phyloP scores from a whole-genome alignment of 2,329 filamentous ascomycete species.

The Penicillium sp. region DNA sequence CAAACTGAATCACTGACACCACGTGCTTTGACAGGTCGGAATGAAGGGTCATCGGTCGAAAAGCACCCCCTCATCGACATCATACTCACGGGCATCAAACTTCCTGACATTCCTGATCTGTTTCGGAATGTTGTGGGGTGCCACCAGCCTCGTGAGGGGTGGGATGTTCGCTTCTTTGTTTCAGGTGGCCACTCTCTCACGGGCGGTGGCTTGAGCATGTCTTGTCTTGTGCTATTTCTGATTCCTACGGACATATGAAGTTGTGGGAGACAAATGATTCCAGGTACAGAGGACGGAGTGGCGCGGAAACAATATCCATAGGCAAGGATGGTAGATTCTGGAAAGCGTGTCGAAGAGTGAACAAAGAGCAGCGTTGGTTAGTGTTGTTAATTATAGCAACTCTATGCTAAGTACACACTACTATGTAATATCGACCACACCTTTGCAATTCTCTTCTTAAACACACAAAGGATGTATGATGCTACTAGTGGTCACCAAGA shows the following conservation, averaged over 20 bases:
- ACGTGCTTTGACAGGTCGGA: conserved; percentile 23
- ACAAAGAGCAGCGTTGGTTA: background rate
- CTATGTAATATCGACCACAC: too few relatives aligned
- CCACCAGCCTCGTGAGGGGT: background rate
- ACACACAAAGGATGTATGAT: too few relatives aligned
- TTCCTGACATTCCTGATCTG: conserved; percentile 17
- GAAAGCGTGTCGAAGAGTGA: background rate
- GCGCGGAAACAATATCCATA: background rate
- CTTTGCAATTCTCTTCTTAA: too few relatives aligned
- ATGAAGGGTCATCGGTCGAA: conserved; percentile 14
- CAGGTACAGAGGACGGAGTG: background rate
- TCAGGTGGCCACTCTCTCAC: background rate
- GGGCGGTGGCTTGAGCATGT: background rate
- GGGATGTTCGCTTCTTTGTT: background rate
- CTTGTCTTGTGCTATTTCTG: background rate
- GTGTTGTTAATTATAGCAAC: background rate
- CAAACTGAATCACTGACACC: background rate
- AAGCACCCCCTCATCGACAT: background rate
- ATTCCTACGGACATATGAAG: too few relatives aligned
- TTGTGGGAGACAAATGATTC: too few relatives aligned
- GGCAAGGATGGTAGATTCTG: background rate
- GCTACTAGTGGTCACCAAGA: too few relatives aligned
- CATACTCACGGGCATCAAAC: conserved; percentile 2
- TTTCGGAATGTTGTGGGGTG: conserved; percentile 16
- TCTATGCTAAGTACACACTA: too few relatives aligned